These are phyloP conservation scores for Candida maris DNA, from an alignment of 805 yeast genomes.

Conservation along the genomic window DNA sequence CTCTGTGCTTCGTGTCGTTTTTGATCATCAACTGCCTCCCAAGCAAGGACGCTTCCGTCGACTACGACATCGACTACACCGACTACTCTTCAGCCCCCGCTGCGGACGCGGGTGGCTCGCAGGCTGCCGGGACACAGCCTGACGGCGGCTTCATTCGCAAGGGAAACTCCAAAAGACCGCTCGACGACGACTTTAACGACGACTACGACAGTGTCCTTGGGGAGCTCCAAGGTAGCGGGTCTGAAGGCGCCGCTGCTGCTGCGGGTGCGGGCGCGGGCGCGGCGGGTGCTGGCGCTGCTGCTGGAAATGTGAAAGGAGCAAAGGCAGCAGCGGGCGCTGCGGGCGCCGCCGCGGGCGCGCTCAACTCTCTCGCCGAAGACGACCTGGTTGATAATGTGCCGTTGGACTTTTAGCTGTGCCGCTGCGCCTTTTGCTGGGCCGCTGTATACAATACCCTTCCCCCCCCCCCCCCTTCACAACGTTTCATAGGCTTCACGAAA, in stretches of 20 bases:
- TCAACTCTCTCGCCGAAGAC: conserved; percentile 12
- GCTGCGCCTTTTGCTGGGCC: no score
- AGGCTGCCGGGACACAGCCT: background rate
- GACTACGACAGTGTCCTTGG: conserved; percentile 12
- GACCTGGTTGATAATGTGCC: conserved; percentile 16
- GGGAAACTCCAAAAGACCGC: conserved; percentile 17
- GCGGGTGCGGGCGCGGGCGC: conserved; percentile 1
- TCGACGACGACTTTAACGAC: conserved; percentile 18
- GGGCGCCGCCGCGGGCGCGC: background rate
- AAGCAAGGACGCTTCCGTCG: conserved; percentile 20
- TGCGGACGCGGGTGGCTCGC: conserved; percentile 10
- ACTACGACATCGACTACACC: conserved; percentile 19
- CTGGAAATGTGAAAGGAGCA: background rate
- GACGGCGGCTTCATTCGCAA: conserved; percentile 13
- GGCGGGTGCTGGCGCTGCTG: no score
- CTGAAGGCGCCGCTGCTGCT: conserved; percentile 1
- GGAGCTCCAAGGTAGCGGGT: conserved; percentile 4
- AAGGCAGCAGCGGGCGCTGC: conserved; percentile 1
- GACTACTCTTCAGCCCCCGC: conserved; percentile 18
- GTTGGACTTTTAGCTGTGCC: background rate
- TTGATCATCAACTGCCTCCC: conserved; percentile 30
- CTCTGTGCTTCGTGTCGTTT: conserved; percentile 32
- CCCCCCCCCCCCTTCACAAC: no score
- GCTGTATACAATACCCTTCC: no score
- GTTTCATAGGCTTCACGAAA: no score